Base-by-base conservation (phyloP, 345 rosid species). In the Jatropha curcas region DNA sequence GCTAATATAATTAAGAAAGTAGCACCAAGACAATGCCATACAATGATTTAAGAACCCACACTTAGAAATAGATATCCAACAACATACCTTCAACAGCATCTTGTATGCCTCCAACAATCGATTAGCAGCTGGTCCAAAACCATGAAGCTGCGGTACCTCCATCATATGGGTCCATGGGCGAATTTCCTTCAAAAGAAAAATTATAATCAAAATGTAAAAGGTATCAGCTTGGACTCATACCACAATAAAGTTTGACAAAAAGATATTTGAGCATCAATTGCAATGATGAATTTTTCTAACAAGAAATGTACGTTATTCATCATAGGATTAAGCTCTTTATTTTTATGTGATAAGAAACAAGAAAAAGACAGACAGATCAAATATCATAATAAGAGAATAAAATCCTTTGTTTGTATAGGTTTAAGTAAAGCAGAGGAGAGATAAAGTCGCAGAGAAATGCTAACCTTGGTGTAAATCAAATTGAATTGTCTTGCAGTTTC, bases 161-260 rank as follows among this genome's bases (percentile, higher is more conserved):
- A 96, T 96, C 98, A 92, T 96, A 76, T 96, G 98, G 9, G 97
- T 95, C 99, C 99, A 95, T 33, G 96, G 99, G 33, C 98, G 96
- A 70, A 95, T 91, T 85, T 95, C 96, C 97, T 91, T 70, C 43
- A 75, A 73, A 63, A 66, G 56, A 37, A 1, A 19, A 1, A 19
- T 14, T 11, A 65, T n/a, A 19, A 24, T 5, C 16, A n/a, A 17
- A 71, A 24, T 45, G 65, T 24, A 57, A 33, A 60, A 53, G 37
- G 22, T 12, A 34, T 19, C 30, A 51, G 28, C 37, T 33, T 16
- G 34, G 35, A 55, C 35, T 43, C 35, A 27, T 19, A 27, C 7
- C n/a, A 62, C 22, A 41, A 55, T 41, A 27, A n/a, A 30, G 8
- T 33, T 67, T 12, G 10, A 59, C 12, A 28, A 6, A 2, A 25